Evolutionary conservation across 148 eudicot species (phyloP), one percentile per base, ranked within the genome.

Genomic region (Diospyros lotus): DNA sequence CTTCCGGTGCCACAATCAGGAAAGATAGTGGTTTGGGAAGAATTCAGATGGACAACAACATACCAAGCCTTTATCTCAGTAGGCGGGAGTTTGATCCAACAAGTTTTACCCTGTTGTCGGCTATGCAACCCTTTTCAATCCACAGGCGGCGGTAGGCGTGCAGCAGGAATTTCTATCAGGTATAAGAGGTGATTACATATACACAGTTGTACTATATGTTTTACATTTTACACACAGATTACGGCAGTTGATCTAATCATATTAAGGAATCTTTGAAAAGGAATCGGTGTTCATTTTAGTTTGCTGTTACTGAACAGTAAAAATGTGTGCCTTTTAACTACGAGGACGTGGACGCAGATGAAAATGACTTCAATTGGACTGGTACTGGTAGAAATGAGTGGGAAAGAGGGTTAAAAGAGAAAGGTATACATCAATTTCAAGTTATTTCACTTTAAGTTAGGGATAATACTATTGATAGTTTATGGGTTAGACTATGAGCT

Each of bases 321-420:
- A 59, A 45, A 18, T 48, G 11, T 55, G 59, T 46, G 41, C 18
- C 13, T 70, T 54, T 76, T 72, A 60, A 76, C 58, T 42, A 44
- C 40, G 67, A 38, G 66, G 71, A 71, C 71, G 46, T 51, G 71
- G 73, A 60, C 74, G 75, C 58, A 15, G 12, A 74, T 56, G 69
- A 65, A 38, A 72, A 45, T 56, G 75, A 68, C 55, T 79, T 62
- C 52, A 46, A n/a, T 58, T 61, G 64, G 62, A 62, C 77, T 63
- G 75, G 58, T 70, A 71, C 72, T 15, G 10, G 68, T 68, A 78
- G 48, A 56, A 50, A 81, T 75, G 72, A 81, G 73, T 84, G 81
- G 53, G 56, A 28, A 11, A 45, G 77, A 81, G 74, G 76, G 78
- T 80, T 77, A 81, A 84, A 77, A 71, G 66, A 28, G 44, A 75